A percentile compares a stretch with the other conserved stretches of the same genome.
These are phyloP conservation scores for Tetracladium maxilliforme DNA, from an alignment of 2,329 filamentous ascomycete species.

Conservation along the genomic window DNA sequence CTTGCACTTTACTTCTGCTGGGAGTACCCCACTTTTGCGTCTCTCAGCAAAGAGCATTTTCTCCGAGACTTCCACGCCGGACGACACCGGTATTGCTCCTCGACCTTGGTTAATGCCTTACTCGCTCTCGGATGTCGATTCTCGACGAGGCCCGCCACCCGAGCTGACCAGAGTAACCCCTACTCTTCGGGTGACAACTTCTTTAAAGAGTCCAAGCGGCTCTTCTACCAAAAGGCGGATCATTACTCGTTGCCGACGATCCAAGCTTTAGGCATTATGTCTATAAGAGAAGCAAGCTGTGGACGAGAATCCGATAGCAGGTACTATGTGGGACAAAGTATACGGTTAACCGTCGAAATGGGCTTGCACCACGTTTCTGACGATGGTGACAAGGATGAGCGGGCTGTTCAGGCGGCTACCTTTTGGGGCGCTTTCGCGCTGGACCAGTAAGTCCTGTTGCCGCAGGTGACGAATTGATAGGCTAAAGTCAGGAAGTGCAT, in stretches of 20 bases:
- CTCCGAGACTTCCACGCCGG: slow-evolving; percentile 10
- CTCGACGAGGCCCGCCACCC: slow-evolving; percentile 50
- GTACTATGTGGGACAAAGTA: slow-evolving; percentile 55
- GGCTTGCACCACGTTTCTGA: slow-evolving; percentile 38
- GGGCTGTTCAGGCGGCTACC: slow-evolving; percentile 25
- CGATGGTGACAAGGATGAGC: no score
- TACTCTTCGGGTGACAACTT: slow-evolving; percentile 63
- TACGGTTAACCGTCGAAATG: slow-evolving; percentile 49
- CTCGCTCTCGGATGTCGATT: slow-evolving; percentile 49
- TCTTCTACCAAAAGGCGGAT: no score
- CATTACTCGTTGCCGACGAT: slow-evolving; percentile 33
- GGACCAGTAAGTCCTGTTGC: slow-evolving; percentile 44
- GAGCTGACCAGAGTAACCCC: slow-evolving; percentile 42
- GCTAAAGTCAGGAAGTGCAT: slow-evolving; percentile 31
- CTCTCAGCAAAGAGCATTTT: slow-evolving; percentile 37
- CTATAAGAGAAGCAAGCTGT: slow-evolving; percentile 54
- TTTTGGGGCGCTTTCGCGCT: slow-evolving; percentile 49
- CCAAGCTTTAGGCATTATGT: slow-evolving; percentile 61
- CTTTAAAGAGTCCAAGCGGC: slow-evolving; percentile 51
- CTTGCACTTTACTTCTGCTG: slow-evolving; percentile 59
- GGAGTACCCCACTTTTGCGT: slow-evolving; percentile 62
- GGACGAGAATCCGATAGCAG: slow-evolving; percentile 58
- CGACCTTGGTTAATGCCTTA: slow-evolving; percentile 20
- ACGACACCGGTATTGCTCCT: slow-evolving; percentile 15
- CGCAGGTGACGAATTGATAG: no score